Conservation (phyloP, 306 rosid genomes). For the Boehmeria nivea region DNA sequence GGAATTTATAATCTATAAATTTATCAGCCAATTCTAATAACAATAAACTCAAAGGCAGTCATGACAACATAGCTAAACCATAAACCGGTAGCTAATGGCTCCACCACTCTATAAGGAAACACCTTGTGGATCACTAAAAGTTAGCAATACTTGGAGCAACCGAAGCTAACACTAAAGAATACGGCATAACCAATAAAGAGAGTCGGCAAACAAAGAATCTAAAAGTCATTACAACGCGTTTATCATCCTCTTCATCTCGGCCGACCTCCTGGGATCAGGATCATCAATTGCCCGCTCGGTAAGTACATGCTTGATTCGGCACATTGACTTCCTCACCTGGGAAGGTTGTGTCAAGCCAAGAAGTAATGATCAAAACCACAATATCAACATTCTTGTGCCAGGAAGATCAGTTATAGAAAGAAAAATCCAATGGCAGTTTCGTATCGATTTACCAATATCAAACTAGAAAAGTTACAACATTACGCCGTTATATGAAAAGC, state of each 20-base stretch:
- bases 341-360: conserved; percentile 23
- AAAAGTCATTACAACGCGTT: conserved; percentile 54
- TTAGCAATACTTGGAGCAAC: not conserved
- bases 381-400: not conserved
- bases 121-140: not conserved
- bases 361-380: not conserved
- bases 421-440: not conserved
- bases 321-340: conserved; percentile 97
- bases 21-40: no score
- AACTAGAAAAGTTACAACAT: no score
- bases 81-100: no score
- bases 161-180: conserved; percentile 1
- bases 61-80: no score
- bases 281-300: conserved; percentile 93
- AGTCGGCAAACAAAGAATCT: not conserved
- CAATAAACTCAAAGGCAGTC: no score
- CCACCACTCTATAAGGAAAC: not conserved
- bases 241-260: conserved; percentile 95
- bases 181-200: conserved; percentile 8
- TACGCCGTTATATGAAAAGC: no score
- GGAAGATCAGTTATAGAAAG: not conserved
- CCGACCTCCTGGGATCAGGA: conserved; percentile 87
- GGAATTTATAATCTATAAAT: no score
- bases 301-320: conserved; percentile 92
- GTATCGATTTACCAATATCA: no score